A percentile compares a stretch with the other conserved stretches of the same genome.
These are phyloP conservation scores for Amyloporia xantha DNA, from an alignment of 768 basidiomycete species.

Conservation along the genomic window DNA sequence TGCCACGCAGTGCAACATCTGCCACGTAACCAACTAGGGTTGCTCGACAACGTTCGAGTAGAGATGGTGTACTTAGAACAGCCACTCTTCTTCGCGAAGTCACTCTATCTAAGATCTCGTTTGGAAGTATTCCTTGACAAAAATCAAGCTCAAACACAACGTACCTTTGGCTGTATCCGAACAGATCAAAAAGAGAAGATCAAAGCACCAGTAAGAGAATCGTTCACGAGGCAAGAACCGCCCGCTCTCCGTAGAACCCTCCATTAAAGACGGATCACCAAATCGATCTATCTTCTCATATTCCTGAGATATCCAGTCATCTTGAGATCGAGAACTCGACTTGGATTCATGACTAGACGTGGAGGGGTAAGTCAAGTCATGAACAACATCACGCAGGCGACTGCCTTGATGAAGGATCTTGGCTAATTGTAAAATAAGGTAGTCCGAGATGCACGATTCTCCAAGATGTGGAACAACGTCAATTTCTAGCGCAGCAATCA, in stretches of 20 bases:
- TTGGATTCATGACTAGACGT: constrained; percentile 5
- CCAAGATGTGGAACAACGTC: constrained; percentile 78
- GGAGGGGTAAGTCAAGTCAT: constrained; percentile 15
- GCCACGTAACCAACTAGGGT: constrained; percentile 72
- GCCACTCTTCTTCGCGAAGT: constrained; percentile 60
- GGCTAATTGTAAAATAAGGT: constrained; percentile 59
- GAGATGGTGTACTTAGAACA: constrained; percentile 58
- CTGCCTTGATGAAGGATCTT: constrained; percentile 72
- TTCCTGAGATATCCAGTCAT: constrained; percentile 7
- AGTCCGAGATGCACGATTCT: constrained; percentile 59
- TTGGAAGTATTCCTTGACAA: not conserved
- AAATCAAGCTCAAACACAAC: constrained; percentile 5
- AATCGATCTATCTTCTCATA: constrained; percentile 12
- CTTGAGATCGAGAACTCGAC: not conserved
- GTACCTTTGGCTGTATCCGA: constrained; percentile 57
- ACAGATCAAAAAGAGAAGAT: constrained; percentile 77
- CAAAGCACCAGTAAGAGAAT: constrained; percentile 92
- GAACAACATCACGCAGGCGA: constrained; percentile 38
- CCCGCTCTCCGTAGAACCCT: constrained; percentile 58
- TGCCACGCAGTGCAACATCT: constrained; percentile 80
- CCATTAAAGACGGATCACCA: constrained; percentile 33
- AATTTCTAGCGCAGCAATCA: constrained; percentile 74
- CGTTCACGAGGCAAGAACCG: constrained; percentile 64
- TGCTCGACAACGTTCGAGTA: constrained; percentile 71
- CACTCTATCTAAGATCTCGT: constrained; percentile 68